These are phyloP conservation scores for Pinguiococcus pyrenoidosus DNA, from an alignment of 108 stramenopile species.

Conservation along the genomic window DNA sequence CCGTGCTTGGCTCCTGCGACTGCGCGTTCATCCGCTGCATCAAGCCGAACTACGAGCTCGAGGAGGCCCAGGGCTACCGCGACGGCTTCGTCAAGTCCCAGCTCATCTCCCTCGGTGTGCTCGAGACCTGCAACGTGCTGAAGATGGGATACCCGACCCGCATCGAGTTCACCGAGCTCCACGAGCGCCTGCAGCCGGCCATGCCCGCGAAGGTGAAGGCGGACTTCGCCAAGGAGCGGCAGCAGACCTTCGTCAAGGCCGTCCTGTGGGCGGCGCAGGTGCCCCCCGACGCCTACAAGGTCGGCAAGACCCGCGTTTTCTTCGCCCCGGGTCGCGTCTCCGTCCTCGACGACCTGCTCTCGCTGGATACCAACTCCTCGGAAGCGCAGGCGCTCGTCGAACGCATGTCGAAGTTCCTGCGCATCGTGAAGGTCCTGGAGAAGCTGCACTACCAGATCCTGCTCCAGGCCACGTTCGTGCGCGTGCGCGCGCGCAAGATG, in stretches of 20 bases:
- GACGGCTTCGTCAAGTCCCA: conserved; percentile 23
- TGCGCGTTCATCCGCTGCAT: neutral
- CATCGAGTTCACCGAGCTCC: conserved; percentile 26
- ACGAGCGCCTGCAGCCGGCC: conserved; percentile 3
- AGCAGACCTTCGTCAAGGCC: conserved; percentile 12
- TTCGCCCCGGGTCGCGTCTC: conserved; percentile 21
- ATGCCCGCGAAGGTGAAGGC: conserved; percentile 9
- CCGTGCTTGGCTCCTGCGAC: neutral
- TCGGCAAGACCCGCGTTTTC: conserved; percentile 24
- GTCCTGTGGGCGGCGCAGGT: conserved; percentile 18
- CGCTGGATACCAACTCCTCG: no score
- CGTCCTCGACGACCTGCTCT: conserved; percentile 9
- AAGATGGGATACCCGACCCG: conserved; percentile 34
- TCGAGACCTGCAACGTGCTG: conserved; percentile 38
- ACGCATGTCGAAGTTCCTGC: no score
- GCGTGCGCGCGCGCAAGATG: no score
- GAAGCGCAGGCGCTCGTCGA: no score
- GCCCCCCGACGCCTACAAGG: conserved; percentile 6
- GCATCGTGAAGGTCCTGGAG: no score
- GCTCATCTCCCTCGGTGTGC: conserved; percentile 29
- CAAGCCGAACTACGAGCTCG: neutral
- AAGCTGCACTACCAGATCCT: no score
- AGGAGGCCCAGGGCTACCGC: neutral
- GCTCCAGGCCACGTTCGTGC: no score
- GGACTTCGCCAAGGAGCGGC: conserved; percentile 21